These are phyloP conservation scores for Leonotis leonurus DNA, from an alignment of 257 asterid genomes.

Conservation along the genomic window DNA sequence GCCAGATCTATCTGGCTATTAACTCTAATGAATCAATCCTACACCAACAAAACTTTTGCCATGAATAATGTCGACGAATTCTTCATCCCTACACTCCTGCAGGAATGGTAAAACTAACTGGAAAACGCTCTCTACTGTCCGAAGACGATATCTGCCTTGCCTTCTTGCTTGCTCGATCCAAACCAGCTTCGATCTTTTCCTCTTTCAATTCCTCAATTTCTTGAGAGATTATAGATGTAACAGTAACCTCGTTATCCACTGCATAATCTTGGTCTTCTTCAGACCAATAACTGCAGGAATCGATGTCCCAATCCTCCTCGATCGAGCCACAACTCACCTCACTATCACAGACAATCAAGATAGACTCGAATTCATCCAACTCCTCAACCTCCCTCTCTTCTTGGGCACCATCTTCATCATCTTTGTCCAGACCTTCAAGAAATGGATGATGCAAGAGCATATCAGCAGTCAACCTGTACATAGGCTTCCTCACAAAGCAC, in stretches of 20 bases:
- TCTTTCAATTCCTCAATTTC: slow-evolving; percentile 21
- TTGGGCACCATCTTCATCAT: slow-evolving; percentile 23
- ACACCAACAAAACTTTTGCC: slow-evolving; percentile 27
- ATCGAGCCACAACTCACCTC: slow-evolving; percentile 26
- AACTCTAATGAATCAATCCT: neutral
- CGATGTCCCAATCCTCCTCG: slow-evolving; percentile 29
- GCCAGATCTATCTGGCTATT: slow-evolving; percentile 17
- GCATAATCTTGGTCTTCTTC: slow-evolving; percentile 39
- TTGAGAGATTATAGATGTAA: slow-evolving; percentile 25
- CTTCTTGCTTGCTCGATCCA: slow-evolving; percentile 27
- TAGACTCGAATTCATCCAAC: slow-evolving; percentile 38
- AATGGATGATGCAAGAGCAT: slow-evolving; percentile 68
- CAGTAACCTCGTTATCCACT: slow-evolving; percentile 17
- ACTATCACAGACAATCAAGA: slow-evolving; percentile 44
- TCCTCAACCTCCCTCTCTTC: slow-evolving; percentile 42
- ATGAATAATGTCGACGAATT: slow-evolving; percentile 22
- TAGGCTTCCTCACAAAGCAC: slow-evolving; percentile 68
- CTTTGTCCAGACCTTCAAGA: slow-evolving; percentile 35
- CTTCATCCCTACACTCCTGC: slow-evolving; percentile 42
- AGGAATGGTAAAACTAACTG: slow-evolving; percentile 45
- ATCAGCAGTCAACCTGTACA: slow-evolving; percentile 69
- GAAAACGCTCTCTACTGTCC: slow-evolving; percentile 23
- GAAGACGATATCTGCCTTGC: slow-evolving; percentile 20
- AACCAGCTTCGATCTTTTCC: slow-evolving; percentile 26
- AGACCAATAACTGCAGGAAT: slow-evolving; percentile 33